Base-by-base conservation (phyloP, 257 asterid species). In the Primulina huaijiensis region DNA sequence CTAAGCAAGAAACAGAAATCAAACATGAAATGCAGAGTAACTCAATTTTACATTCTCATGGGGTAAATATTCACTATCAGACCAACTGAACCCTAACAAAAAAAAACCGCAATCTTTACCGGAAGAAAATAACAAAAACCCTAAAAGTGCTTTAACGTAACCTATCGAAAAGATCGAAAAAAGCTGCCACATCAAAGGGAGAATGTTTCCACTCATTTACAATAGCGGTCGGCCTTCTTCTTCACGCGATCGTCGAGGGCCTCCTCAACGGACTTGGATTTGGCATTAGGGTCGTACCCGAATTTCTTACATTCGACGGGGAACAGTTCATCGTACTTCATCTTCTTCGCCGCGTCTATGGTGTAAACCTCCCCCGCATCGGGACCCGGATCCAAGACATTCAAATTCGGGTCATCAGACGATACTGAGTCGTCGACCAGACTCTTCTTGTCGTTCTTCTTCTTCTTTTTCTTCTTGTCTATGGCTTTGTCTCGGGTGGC, bases 191-290 rank as follows among this genome's bases (percentile, higher is more conserved):
- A 40, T 40, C 52, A 12, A 0, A 37, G 46, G 46, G 14, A 62
- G 19, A 3, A 14, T 37, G 6, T 29, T 30, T 50, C 14, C 37
- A 40, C 8, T 82, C n/a, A 93, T 85, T 93, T 93, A 76, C 99
- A 93, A 67, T 93, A 93, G 31, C 99, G 97, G 69, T 93, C 99
- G 6, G 99, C 99, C 76, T 93, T 93, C 81, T 93, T 93, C 88
- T 86, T 90, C 56, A 89, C 95, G 31, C 99, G 96, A 64, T 93
- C 96, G 64, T 93, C 95, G 25, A 93, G 89, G 71, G 99, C 99
- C 37, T 93, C 91, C 77, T 90, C 99, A 0, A 93, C 92, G 68
- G 97, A 83, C 74, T 79, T 82, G 56, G 43, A 55, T 72, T 89
- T 87, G 3, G 90, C 92, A 3, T 70, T 80, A 7, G 97, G 96